phyloP scores from a whole-genome alignment of 345 rosid species.

The Euphorbia lathyris region DNA sequence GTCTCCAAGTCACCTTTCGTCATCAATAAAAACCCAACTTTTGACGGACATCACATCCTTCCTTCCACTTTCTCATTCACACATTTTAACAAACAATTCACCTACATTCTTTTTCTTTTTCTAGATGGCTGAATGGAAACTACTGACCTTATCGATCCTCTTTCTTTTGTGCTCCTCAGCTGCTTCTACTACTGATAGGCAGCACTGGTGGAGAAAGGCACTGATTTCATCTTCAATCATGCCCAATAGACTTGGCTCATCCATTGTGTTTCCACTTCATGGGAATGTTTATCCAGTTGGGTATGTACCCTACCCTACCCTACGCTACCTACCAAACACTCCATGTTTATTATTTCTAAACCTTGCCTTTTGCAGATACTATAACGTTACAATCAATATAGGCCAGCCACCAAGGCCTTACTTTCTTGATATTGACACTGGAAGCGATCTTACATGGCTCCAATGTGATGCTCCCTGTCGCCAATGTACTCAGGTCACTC shows the following conservation, averaged over 20 bases:
- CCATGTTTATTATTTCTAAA: too few relatives aligned
- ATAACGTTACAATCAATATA: slow-evolving; percentile 63
- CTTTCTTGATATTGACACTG: slow-evolving; percentile 89
- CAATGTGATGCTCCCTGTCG: slow-evolving; percentile 87
- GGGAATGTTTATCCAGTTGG: slow-evolving; percentile 81
- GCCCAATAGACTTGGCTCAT: slow-evolving; percentile 49
- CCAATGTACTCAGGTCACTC: slow-evolving; percentile 52
- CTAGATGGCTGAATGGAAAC: slow-evolving; percentile 29
- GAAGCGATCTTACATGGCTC: slow-evolving; percentile 98
- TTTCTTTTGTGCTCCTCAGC: slow-evolving; percentile 17
- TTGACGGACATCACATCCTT: not conserved
- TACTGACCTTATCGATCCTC: slow-evolving; percentile 2
- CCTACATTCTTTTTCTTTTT: not conserved
- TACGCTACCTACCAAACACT: too few relatives aligned
- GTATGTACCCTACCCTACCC: slow-evolving; percentile 31
- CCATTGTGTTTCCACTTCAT: slow-evolving; percentile 58
- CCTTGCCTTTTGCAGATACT: slow-evolving; percentile 57
- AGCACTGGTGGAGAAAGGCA: slow-evolving; percentile 29
- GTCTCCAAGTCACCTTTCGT: not conserved
- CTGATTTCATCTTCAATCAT: slow-evolving; percentile 21
- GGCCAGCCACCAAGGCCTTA: slow-evolving; percentile 87
- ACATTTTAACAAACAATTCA: slow-evolving; percentile 10
- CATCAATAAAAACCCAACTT: not conserved
- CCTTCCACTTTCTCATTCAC: not conserved
- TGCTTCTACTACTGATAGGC: slow-evolving; percentile 11